Percentiles rank a stretch among this genome's conserved stretches.
phyloP scores from a whole-genome alignment of 2,329 filamentous ascomycete species.

The Setomelanomma holmii region DNA sequence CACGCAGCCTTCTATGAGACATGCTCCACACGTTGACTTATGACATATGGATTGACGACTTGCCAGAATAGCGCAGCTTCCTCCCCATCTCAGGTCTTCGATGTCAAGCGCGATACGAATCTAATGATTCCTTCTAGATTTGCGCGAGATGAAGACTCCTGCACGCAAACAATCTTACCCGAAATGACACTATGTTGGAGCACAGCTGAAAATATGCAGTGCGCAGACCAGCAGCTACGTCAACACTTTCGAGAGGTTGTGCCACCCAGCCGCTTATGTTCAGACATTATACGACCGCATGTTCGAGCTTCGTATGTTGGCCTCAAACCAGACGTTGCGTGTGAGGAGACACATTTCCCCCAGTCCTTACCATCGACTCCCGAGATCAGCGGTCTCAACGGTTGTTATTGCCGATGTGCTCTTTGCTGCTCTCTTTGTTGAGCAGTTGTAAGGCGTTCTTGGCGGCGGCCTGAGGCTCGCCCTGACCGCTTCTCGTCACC shows the following conservation, averaged over 20 bases:
- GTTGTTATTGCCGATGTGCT: neutral
- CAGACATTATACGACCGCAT: no score
- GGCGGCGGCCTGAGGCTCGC: conserved; percentile 15
- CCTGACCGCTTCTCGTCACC: conserved; percentile 14
- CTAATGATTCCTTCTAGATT: no score
- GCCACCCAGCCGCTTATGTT: neutral
- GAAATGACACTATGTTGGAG: neutral
- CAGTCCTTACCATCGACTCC: neutral
- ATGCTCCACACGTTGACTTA: neutral
- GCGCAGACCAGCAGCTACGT: neutral
- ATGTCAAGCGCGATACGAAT: no score
- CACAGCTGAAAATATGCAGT: neutral
- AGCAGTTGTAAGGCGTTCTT: conserved; percentile 6
- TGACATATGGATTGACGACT: no score
- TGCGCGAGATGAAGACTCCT: neutral
- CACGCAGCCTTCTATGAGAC: neutral
- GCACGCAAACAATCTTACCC: neutral
- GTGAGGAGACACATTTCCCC: no score
- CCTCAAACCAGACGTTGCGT: no score
- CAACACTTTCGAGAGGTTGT: neutral
- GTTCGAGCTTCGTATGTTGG: no score
- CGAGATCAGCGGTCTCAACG: neutral
- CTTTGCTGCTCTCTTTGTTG: neutral
- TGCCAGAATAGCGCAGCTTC: no score
- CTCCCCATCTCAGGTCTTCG: no score